A percentile compares a stretch with the other conserved stretches of the same genome.
phyloP scores from a whole-genome alignment of 2,329 filamentous ascomycete genomes.

The Sporothrix mexicana region DNA sequence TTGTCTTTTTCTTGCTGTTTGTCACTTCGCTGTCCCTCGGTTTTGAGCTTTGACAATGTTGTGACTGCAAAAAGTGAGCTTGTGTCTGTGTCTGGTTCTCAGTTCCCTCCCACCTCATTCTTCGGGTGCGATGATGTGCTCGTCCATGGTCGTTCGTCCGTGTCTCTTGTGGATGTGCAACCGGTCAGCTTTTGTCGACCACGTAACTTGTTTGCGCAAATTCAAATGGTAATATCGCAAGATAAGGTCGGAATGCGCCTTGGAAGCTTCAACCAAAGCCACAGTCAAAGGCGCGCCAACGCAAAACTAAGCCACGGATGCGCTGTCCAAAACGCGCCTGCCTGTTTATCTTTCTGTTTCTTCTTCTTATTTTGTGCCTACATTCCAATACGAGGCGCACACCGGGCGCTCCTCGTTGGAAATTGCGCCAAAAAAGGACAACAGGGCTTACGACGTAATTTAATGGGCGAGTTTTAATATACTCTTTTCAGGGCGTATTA shows the following conservation, averaged over 20 bases:
- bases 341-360: background rate
- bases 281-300: background rate
- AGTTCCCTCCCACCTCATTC: background rate
- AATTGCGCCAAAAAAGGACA: background rate
- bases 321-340: background rate
- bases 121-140: background rate
- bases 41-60: background rate
- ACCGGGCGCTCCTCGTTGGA: conserved; percentile 2
- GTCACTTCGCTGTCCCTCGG: background rate
- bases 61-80: background rate
- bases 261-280: background rate
- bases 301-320: background rate
- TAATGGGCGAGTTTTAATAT: conserved; percentile 8
- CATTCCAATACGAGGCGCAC: conserved; percentile 17
- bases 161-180: conserved; percentile 2
- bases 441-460: background rate
- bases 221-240: background rate
- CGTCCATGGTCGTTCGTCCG: conserved; percentile 6
- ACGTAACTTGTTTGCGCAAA: background rate
- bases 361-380: background rate
- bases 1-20: background rate
- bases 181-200: background rate
- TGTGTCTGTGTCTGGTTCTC: background rate
- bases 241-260: background rate
- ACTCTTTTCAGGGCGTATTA: background rate